These are phyloP conservation scores for Kwoniella dendrophila DNA, from an alignment of 768 basidiomycete genomes.

Conservation along the genomic window DNA sequence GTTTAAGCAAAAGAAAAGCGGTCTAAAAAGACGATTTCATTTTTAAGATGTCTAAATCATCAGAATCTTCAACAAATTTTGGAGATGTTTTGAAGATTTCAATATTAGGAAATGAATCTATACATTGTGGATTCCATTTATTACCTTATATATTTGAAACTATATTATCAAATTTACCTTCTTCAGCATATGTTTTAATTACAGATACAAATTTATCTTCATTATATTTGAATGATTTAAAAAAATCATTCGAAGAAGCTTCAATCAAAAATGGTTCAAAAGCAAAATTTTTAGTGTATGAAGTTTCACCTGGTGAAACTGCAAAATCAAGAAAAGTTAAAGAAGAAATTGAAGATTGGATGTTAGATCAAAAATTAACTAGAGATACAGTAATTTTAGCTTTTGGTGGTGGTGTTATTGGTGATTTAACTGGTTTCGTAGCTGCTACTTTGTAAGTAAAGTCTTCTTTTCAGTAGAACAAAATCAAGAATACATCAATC, in stretches of 20 bases:
- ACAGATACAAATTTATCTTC: constrained; percentile 89
- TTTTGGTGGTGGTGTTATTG: constrained; percentile 94
- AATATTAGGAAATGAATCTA: constrained; percentile 80
- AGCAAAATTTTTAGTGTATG: constrained; percentile 70
- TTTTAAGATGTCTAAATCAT: constrained; percentile 23
- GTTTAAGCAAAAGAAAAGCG: neutral
- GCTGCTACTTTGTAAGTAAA: constrained; percentile 88
- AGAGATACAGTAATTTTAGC: constrained; percentile 91
- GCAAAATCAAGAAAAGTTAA: constrained; percentile 90
- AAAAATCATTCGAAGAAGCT: constrained; percentile 65
- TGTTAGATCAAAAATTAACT: constrained; percentile 83
- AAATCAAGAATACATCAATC: no score
- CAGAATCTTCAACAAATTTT: neutral
- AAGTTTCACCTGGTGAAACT: constrained; percentile 87
- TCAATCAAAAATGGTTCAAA: constrained; percentile 44
- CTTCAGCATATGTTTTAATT: constrained; percentile 85
- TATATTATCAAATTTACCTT: constrained; percentile 69
- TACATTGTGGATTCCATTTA: constrained; percentile 93
- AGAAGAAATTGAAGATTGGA: constrained; percentile 89
- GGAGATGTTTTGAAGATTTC: constrained; percentile 73
- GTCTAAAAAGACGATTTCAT: neutral
- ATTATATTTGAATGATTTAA: constrained; percentile 72
- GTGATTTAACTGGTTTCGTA: constrained; percentile 94
- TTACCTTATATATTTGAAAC: constrained; percentile 71
- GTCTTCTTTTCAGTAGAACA: no score